A percentile compares a stretch with the other conserved stretches of the same genome.
Evolutionary conservation across 83 land plant species (phyloP).

Genomic region (Diphasiastrum complanatum): DNA sequence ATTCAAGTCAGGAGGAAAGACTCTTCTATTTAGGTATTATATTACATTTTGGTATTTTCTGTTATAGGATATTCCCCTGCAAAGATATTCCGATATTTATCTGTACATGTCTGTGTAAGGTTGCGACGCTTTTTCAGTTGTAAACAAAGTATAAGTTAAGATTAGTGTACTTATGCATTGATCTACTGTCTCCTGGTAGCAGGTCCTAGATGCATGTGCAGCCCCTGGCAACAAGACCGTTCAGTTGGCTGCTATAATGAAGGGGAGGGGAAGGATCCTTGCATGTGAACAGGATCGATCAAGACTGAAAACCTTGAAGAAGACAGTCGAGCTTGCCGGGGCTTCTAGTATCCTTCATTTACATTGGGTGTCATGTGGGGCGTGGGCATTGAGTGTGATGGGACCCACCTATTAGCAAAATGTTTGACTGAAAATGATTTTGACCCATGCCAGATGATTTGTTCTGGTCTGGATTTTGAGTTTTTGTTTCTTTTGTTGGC

Average conservation of each 20-base stretch:
- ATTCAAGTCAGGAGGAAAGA: too few relatives aligned
- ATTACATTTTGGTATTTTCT: too few relatives aligned
- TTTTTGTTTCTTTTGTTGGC: too few relatives aligned
- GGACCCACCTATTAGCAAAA: too few relatives aligned
- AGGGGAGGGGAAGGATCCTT: slow-evolving; percentile 60
- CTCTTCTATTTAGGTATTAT: too few relatives aligned
- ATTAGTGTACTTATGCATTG: neutral
- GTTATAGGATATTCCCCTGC: neutral
- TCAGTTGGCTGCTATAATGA: slow-evolving; percentile 88
- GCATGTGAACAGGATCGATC: slow-evolving; percentile 72
- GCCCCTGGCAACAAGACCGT: slow-evolving; percentile 96
- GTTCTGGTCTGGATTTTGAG: too few relatives aligned
- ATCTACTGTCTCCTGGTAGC: slow-evolving; percentile 10
- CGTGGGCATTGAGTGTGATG: neutral
- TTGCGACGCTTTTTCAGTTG: neutral
- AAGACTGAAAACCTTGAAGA: slow-evolving; percentile 44
- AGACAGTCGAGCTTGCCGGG: slow-evolving; percentile 63
- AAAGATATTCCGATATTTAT: neutral
- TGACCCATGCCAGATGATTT: too few relatives aligned
- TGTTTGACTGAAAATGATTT: too few relatives aligned
- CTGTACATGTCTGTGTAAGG: neutral
- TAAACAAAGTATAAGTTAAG: too few relatives aligned
- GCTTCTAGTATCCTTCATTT: slow-evolving; percentile 85
- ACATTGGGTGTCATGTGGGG: slow-evolving; percentile 4
- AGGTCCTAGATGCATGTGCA: slow-evolving; percentile 98